phyloP scores from a whole-genome alignment of 352 stramenopile genomes.

The Phytophthora europaea region DNA sequence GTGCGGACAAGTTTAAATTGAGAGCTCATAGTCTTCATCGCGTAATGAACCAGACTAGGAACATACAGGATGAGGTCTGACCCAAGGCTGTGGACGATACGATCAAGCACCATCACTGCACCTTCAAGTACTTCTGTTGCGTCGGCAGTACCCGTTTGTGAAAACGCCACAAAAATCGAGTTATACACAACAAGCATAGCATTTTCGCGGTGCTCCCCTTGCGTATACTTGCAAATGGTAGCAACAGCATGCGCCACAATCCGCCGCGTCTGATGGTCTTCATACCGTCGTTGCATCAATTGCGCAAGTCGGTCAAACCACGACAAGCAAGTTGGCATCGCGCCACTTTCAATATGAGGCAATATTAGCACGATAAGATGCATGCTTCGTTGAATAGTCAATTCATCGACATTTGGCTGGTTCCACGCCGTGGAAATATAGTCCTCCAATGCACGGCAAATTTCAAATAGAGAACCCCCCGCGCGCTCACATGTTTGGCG shows the following conservation, averaged over 20 bases:
- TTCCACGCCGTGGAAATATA: slow-evolving; percentile 52
- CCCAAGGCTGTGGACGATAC: slow-evolving; percentile 49
- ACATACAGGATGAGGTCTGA: slow-evolving; percentile 60
- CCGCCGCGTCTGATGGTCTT: slow-evolving; percentile 36
- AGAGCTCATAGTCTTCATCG: slow-evolving; percentile 75
- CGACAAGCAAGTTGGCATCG: slow-evolving; percentile 43
- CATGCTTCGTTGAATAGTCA: slow-evolving; percentile 59
- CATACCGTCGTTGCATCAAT: slow-evolving; percentile 39
- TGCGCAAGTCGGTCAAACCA: slow-evolving; percentile 55
- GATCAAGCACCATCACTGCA: slow-evolving; percentile 69
- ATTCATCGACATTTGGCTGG: slow-evolving; percentile 25
- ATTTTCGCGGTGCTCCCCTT: slow-evolving; percentile 34
- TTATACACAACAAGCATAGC: slow-evolving; percentile 67
- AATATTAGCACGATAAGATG: slow-evolving; percentile 58
- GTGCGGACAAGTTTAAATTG: slow-evolving; percentile 50
- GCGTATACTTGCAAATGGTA: slow-evolving; percentile 53
- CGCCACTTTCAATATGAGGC: slow-evolving; percentile 38
- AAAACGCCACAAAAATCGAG: slow-evolving; percentile 55
- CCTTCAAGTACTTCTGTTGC: slow-evolving; percentile 38
- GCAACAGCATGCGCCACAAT: slow-evolving; percentile 55
- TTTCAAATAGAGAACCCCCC: slow-evolving; percentile 45
- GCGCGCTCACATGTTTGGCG: slow-evolving; percentile 48
- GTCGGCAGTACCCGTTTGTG: not conserved
- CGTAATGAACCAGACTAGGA: slow-evolving; percentile 74
- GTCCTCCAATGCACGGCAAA: slow-evolving; percentile 46